Conservation (phyloP, 192 early-diverging fungal species). For the Gaertneriomyces sp. region DNA sequence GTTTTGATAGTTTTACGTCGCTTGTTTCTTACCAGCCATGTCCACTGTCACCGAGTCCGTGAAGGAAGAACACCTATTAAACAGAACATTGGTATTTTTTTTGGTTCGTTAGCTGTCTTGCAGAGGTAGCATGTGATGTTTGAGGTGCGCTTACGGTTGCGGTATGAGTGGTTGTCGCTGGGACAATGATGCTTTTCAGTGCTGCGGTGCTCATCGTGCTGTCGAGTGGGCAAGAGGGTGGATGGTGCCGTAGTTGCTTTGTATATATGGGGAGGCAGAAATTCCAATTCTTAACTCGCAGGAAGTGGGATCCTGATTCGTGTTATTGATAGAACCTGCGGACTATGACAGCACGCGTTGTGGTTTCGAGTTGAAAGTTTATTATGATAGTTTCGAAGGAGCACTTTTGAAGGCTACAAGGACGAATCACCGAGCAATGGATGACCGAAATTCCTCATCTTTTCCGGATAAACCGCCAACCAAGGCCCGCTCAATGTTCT, state of each 20-base stretch:
- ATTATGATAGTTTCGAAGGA: too few species aligned
- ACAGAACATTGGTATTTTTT: not conserved
- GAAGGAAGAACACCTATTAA: slow-evolving; percentile 63
- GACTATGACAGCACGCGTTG: too few species aligned
- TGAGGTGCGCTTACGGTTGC: slow-evolving; percentile 48
- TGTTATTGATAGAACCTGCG: too few species aligned
- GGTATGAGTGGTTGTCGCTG: slow-evolving; percentile 58
- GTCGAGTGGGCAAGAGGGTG: not conserved
- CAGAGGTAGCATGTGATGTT: not conserved
- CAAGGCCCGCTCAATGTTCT: too few species aligned
- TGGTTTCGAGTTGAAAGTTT: too few species aligned
- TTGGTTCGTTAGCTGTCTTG: not conserved
- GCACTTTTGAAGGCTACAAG: too few species aligned
- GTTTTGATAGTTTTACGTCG: not conserved
- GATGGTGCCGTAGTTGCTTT: not conserved
- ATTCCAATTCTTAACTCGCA: too few species aligned
- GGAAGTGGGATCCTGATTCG: too few species aligned
- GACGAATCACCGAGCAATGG: too few species aligned
- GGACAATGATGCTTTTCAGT: slow-evolving; percentile 27
- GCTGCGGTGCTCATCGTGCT: slow-evolving; percentile 6
- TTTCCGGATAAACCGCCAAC: too few species aligned
- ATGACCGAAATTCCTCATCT: too few species aligned
- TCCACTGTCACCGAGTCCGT: slow-evolving; percentile 73
- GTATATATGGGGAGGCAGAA: not conserved
- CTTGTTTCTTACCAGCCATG: slow-evolving; percentile 36